Conservation (phyloP, 495 filamentous ascomycete species). For the Penicilliopsis zonata region DNA sequence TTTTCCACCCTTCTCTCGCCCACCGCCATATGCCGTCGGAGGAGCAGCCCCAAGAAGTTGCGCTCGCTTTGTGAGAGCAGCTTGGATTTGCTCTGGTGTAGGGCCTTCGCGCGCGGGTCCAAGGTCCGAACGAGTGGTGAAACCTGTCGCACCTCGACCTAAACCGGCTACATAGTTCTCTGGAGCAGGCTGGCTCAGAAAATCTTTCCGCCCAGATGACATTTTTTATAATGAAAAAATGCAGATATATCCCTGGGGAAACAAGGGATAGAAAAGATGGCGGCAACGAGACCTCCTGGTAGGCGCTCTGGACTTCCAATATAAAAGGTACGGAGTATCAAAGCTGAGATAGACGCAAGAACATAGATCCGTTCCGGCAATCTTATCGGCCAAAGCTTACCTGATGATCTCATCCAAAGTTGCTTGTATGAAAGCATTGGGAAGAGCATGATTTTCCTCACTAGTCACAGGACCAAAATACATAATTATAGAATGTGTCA, state of each 20-base stretch:
- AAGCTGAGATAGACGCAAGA: slow-evolving; percentile 9
- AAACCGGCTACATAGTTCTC: slow-evolving; percentile 98
- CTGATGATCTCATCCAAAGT: neutral
- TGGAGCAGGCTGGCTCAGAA: slow-evolving; percentile 79
- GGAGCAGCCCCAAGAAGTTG: slow-evolving; percentile 72
- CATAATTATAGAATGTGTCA: too few species aligned
- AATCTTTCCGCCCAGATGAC: slow-evolving; percentile 74
- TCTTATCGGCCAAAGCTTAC: slow-evolving; percentile 25
- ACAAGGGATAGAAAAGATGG: too few species aligned
- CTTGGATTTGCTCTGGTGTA: slow-evolving; percentile 96
- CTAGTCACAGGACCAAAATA: too few species aligned
- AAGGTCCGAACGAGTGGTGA: slow-evolving; percentile 93
- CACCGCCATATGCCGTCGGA: slow-evolving; percentile 64
- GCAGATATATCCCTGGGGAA: too few species aligned
- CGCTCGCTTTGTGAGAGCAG: slow-evolving; percentile 84
- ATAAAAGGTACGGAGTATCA: too few species aligned
- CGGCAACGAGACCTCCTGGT: too few species aligned
- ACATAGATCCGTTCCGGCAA: slow-evolving; percentile 24
- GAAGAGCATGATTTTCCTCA: too few species aligned
- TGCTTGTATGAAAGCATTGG: neutral
- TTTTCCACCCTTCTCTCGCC: slow-evolving; percentile 52
- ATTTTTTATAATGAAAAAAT: slow-evolving; percentile 38
- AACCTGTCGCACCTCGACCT: slow-evolving; percentile 93
- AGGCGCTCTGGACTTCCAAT: too few species aligned
- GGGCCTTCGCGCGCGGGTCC: slow-evolving; percentile 94